Conservation (phyloP, 2,329 filamentous ascomycete species). For the Ophiocordyceps camponoti-rufipedis region DNA sequence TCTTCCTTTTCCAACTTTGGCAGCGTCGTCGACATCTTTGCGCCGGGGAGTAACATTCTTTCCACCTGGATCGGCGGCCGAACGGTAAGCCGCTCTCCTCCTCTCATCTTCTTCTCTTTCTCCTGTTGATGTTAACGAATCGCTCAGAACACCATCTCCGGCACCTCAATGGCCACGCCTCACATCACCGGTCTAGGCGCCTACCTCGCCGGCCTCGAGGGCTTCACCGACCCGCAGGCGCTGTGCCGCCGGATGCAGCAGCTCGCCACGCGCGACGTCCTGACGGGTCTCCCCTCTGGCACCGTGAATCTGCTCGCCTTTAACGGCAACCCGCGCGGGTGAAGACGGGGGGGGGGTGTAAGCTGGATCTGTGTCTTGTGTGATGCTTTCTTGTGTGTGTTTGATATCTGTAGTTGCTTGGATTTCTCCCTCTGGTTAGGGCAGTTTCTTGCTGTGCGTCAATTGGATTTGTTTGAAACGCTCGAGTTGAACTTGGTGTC, state of each 20-base stretch:
- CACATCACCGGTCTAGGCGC: constrained; percentile 4
- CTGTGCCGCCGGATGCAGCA: constrained; percentile 12
- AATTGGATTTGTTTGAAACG: too few relatives aligned
- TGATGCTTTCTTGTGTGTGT: not conserved
- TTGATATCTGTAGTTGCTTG: too few relatives aligned
- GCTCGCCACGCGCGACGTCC: constrained; percentile 17
- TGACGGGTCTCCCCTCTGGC: constrained; percentile 11
- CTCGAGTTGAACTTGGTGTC: too few relatives aligned
- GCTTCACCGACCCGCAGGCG: constrained; percentile 4
- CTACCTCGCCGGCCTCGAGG: constrained; percentile 16
- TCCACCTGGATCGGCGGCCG: constrained; percentile 24
- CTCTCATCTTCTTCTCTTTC: not conserved
- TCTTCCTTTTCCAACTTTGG: constrained; percentile 27
- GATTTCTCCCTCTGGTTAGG: too few relatives aligned
- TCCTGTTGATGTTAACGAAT: not conserved
- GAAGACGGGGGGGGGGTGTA: not conserved
- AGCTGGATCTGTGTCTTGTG: not conserved
- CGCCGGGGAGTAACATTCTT: constrained; percentile 22
- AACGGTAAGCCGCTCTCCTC: constrained; percentile 9
- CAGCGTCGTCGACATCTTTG: constrained; percentile 23
- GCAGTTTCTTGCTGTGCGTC: too few relatives aligned
- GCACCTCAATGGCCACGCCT: constrained; percentile 17
- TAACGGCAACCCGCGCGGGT: constrained; percentile 14
- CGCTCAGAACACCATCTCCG: constrained; percentile 7
- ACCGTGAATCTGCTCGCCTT: constrained; percentile 25